phyloP scores from a whole-genome alignment of 1,284 basidiomycete species.

The Cerrena zonata region DNA sequence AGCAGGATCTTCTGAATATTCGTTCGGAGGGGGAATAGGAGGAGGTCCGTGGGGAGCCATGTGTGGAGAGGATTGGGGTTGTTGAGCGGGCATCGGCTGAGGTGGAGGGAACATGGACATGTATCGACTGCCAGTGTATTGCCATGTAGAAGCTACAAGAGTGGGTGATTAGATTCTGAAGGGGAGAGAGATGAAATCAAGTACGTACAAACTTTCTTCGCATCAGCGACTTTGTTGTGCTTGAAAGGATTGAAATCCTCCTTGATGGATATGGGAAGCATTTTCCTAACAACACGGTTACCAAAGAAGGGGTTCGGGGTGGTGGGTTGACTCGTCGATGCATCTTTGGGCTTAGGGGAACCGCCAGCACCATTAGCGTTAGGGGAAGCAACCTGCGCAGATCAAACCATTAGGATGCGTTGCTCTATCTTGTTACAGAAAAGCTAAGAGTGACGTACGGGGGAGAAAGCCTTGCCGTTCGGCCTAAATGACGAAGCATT shows the following conservation, averaged over 20 bases:
- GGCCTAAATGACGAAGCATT: conserved; percentile 79
- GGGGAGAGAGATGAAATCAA: neutral
- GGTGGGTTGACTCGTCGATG: conserved; percentile 20
- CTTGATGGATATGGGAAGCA: conserved; percentile 69
- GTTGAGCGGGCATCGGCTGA: conserved; percentile 41
- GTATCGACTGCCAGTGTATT: conserved; percentile 83
- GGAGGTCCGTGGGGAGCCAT: conserved; percentile 63
- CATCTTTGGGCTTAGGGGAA: conserved; percentile 46
- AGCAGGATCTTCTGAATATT: conserved; percentile 50
- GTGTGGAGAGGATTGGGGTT: conserved; percentile 55
- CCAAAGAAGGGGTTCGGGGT: conserved; percentile 85
- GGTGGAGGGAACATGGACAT: conserved; percentile 67
- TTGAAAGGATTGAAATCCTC: conserved; percentile 96
- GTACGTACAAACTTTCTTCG: conserved; percentile 64
- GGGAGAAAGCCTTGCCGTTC: conserved; percentile 65
- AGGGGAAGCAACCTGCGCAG: conserved; percentile 38
- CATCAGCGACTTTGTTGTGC: conserved; percentile 73
- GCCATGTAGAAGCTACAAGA: conserved; percentile 68
- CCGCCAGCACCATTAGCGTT: conserved; percentile 45
- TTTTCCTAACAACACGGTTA: conserved; percentile 68
- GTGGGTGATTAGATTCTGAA: conserved; percentile 1
- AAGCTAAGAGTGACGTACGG: conserved; percentile 16
- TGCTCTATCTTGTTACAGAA: neutral
- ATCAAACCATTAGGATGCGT: neutral
- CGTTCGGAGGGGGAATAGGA: conserved; percentile 65